Evolutionary conservation across 2,329 filamentous ascomycete species (phyloP).

Genomic region (Dothideomycetidae sp.): DNA sequence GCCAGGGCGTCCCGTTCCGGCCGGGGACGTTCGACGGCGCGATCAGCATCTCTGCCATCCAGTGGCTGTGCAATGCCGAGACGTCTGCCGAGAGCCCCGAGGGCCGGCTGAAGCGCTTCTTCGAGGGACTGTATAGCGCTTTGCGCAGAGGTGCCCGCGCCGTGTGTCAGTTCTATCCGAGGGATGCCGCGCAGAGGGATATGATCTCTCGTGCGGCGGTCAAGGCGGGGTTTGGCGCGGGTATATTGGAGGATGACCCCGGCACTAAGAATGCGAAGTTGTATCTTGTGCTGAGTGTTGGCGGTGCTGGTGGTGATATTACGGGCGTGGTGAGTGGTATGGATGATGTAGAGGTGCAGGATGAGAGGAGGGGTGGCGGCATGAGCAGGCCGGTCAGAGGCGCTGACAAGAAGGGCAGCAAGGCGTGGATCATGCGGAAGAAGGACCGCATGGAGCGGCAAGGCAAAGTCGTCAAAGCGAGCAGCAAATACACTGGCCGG

Average conservation of each 20-base stretch:
- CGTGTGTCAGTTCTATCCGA: conserved; percentile 91
- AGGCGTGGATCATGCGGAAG: conserved; percentile 72
- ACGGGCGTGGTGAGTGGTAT: conserved; percentile 79
- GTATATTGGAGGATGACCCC: conserved; percentile 85
- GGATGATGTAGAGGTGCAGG: conserved; percentile 68
- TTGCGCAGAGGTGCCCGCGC: conserved; percentile 73
- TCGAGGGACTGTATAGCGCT: conserved; percentile 78
- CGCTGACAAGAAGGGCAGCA: conserved; percentile 60
- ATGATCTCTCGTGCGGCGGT: conserved; percentile 90
- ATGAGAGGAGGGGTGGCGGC: conserved; percentile 41
- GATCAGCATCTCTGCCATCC: conserved; percentile 88
- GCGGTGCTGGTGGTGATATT: conserved; percentile 52
- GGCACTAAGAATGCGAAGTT: conserved; percentile 94
- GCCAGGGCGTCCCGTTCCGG: conserved; percentile 87
- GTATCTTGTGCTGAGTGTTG: conserved; percentile 90
- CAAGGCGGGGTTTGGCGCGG: conserved; percentile 87
- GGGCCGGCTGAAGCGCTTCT: conserved; percentile 69
- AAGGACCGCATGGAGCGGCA: conserved; percentile 92
- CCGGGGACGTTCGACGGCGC: conserved; percentile 88
- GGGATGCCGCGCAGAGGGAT: conserved; percentile 77
- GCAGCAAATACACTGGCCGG: conserved; percentile 29
- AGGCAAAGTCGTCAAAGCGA: conserved; percentile 84
- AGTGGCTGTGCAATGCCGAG: conserved; percentile 97
- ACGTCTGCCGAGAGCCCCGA: conserved; percentile 68
- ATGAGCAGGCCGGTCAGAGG: conserved; percentile 34